Evolutionary conservation across 768 basidiomycete species (phyloP), one percentile per base, ranked within the genome.

Genomic region (Neoboletus magnificus): DNA sequence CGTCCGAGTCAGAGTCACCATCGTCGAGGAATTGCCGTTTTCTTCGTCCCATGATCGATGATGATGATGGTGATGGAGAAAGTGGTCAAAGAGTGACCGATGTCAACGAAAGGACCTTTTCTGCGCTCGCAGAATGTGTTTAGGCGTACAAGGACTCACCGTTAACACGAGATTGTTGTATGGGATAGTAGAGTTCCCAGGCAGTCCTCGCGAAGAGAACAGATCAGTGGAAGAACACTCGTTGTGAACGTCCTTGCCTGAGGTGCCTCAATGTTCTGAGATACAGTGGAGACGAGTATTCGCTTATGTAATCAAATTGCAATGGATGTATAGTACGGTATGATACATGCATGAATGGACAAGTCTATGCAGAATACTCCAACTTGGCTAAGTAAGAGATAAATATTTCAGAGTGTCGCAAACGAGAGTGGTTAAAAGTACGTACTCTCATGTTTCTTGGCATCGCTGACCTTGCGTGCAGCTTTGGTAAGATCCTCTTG

Each of bases 401-500:
- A 13, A 6, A 12, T 1, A 6, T 1, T 35, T 60, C 13, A 69
- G 42, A 39, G 12, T 11, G 18, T 48, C 12, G n/a, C 48, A 50
- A 33, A 40, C 3, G 2, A 41, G 10, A 22, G 32, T 18, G 9
- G 5, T 42, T 9, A 30, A 1, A 23, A 25, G 18, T 15, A 77
- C 90, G 75, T 67, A 91, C 91, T 91, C 77, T 98, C 94, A 65
- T 97, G 95, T 72, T 98, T 98, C 85, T 98, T 98, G 16, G 93
- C 91, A 65, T 98, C 96, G 40, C 86, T 84, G 20, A 98, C 87
- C 71, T 99, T 99, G 61, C 97, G 81, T 39, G 91, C 93, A 18
- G 96, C 96, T 76, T 98, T 98, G 57, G 89, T 92, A 53, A 97
- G 77, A 74, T 99, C 96, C 67, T 98, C 96, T 72, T 99, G 96